Evolutionary conservation across 192 early-diverging fungal genomes (phyloP), one percentile per base, ranked within the genome.

Genomic region (Thoreauomyces humboldtii): DNA sequence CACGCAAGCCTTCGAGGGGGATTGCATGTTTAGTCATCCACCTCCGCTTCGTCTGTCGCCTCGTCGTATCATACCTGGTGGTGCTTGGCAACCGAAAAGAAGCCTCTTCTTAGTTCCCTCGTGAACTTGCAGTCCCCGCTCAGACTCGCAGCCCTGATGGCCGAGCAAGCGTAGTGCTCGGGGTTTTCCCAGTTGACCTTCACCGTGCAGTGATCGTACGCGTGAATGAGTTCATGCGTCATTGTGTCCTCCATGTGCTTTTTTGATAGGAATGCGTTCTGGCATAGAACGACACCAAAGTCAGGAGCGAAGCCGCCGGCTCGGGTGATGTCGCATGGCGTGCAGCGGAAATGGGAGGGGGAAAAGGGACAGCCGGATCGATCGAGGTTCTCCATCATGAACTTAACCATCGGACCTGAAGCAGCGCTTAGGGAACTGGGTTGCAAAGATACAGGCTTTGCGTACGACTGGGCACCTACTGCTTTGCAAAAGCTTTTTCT

Each of bases 201-300:
- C 1, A 64, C 60, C 19, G 73, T 78, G 57, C 74, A 77, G 43
- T 78, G 74, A 60, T 85, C 83, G 56, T 73, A 85, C 7, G 79
- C 77, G 53, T 85, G 83, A 0, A 85, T 68, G 9, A 85, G 74
- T 71, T 98, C 95, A 64, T 98, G 95, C 6, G 91, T 89, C 81
- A 98, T 89, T 1, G 92, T 94, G 57, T 92, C 88, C 70, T 95
- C 92, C 78, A 89, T 78, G 61, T 93, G 92, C n/a, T 77, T 77
- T 70, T 91, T 93, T 36, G 81, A 80, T 31, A 80, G 71, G 51
- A 98, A 77, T 63, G 79, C 77, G 72, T 95, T 94, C 67, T 92
- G 86, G 74, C 95, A 98, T 29, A 98, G 78, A 24, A 95, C 75
- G 56, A 96, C 85, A n/a, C 91, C 90, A 34, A 81, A 71, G 1